Evolutionary conservation across 139 green algal species (phyloP), one percentile per base, ranked within the genome.

Genomic region (Axilococcus clingmanii): DNA sequence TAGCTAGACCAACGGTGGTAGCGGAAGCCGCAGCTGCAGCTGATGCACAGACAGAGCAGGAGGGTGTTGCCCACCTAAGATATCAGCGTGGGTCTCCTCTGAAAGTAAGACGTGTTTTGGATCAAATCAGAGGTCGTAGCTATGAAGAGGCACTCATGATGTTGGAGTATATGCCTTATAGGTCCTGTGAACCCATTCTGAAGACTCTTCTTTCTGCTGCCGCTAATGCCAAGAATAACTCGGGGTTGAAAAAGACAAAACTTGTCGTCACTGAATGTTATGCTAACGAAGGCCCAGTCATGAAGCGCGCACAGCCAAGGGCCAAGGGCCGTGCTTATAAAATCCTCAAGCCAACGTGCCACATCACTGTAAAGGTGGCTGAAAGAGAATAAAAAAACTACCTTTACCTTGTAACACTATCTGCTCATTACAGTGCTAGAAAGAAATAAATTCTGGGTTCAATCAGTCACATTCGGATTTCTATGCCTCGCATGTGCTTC

Each of bases 171-270:
- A 85, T 94, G 74, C 89, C 89, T 4, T 95, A 95, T 75, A 59
- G 66, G 45, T 78, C 84, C 4, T 83, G 79, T 44, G 84, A 92
- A 54, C 63, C 55, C 17, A 81, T 93, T 27, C 54, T 83, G 9
- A 78, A 83, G 57, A 73, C 71, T 14, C 57, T 92, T 23, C 68
- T 90, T 29, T 90, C 83, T 35, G 86, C 85, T 40, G 88, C 78
- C 14, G 81, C 89, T 29, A 96, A 97, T 65, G 89, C 88, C 31
- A 96, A 96, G 81, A 76, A 97, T 68, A 95, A 95, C 80, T 58
- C 84, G 37, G 81, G 79, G 23, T 75, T 92, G 32, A 72, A 74
- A 31, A 96, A 96, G 76, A 65, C 72, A 32, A 83, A 84, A 49
- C 76, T 96, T 48, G 77, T 77, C 42, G 77, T 97, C 4, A 74